Conservation (phyloP, 1,284 basidiomycete genomes). For the Ustilago shanxiensis region DNA sequence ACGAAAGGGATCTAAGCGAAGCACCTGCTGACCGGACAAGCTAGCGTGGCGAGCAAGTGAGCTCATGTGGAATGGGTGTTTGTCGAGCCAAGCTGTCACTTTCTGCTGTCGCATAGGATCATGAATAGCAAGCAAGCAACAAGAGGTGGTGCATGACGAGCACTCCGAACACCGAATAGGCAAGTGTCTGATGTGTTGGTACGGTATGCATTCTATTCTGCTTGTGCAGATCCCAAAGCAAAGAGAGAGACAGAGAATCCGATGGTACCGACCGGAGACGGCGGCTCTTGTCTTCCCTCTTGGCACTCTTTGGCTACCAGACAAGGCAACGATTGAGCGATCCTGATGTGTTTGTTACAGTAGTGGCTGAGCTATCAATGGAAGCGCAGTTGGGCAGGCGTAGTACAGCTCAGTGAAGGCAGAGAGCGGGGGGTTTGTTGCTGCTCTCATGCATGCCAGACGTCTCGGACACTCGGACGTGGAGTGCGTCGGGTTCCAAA, state of each 20-base stretch:
- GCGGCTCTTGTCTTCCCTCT: neutral
- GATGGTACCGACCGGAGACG: constrained; percentile 2
- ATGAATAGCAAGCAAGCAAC: neutral
- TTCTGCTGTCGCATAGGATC: neutral
- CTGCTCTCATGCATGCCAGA: constrained; percentile 37
- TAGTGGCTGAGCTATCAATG: neutral
- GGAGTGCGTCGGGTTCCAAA: constrained; percentile 36
- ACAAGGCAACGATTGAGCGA: neutral
- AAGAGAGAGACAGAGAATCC: neutral
- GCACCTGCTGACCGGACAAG: neutral
- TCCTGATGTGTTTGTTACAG: constrained; percentile 1
- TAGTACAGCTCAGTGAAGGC: neutral
- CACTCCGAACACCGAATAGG: constrained; percentile 14
- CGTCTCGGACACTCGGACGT: constrained; percentile 50
- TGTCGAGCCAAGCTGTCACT: constrained; percentile 4
- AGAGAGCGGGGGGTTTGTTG: neutral
- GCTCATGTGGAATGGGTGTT: neutral
- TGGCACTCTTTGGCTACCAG: neutral
- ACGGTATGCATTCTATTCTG: neutral
- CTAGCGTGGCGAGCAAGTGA: neutral
- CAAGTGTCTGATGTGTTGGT: neutral
- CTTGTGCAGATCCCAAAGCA: neutral
- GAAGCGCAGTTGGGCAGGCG: constrained; percentile 1
- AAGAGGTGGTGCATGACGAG: neutral
- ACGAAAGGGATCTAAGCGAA: constrained; percentile 5